A percentile compares a stretch with the other conserved stretches of the same genome.
phyloP scores from a whole-genome alignment of 225 moss, liverwort and hornwort species.

The Rhytidiadelphus loreus region DNA sequence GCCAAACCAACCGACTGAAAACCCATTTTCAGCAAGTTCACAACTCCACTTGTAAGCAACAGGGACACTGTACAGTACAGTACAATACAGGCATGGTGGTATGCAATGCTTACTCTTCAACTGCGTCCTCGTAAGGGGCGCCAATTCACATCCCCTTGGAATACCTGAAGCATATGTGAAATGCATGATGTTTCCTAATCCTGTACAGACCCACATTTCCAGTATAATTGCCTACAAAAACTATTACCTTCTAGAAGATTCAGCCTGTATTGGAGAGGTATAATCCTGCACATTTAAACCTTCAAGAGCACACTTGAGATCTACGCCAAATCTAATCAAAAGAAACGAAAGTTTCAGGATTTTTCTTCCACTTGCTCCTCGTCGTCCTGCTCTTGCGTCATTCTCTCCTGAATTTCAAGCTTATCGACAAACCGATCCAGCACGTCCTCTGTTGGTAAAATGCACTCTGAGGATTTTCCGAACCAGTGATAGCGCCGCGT shows the following conservation, averaged over 20 bases:
- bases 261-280: background rate
- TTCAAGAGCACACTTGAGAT: background rate
- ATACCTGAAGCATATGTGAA: background rate
- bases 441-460: constrained; percentile 24
- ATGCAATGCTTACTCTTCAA: background rate
- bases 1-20: background rate
- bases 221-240: background rate
- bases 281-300: background rate
- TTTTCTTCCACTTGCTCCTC: constrained; percentile 16
- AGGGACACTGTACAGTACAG: background rate
- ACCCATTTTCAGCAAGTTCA: background rate
- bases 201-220: background rate
- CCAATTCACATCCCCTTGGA: background rate
- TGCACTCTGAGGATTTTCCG: constrained; percentile 27
- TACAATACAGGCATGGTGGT: background rate
- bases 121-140: background rate
- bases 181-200: background rate
- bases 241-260: background rate
- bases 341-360: background rate
- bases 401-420: constrained; percentile 34
- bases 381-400: constrained; percentile 11
- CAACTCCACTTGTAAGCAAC: background rate
- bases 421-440: constrained; percentile 50
- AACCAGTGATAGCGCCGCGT: constrained; percentile 41
- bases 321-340: background rate